Conservation (phyloP, 805 yeast species). For the Zygoascus bituminiphila region DNA sequence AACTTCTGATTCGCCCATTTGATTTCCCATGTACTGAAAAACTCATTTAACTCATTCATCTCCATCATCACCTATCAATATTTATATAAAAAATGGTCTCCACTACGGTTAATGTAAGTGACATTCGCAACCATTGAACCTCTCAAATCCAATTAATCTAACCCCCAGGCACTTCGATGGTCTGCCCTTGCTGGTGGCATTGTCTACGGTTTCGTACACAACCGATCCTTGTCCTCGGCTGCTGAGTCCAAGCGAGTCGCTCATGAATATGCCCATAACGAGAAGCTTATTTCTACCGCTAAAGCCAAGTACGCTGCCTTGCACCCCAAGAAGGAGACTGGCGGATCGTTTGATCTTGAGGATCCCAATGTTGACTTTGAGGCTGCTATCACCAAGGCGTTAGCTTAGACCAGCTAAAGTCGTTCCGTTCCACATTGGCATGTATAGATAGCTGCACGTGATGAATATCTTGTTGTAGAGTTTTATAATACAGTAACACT, state of each 20-base stretch:
- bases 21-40: neutral
- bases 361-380: constrained; percentile 87
- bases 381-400: constrained; percentile 25
- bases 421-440: neutral
- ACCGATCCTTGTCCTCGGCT: constrained; percentile 53
- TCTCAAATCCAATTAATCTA: too few species aligned
- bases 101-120: constrained; percentile 18
- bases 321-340: constrained; percentile 30
- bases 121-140: too few species aligned
- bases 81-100: constrained; percentile 14
- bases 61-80: neutral
- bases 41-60: neutral
- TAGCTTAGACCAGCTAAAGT: constrained; percentile 7
- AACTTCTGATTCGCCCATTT: neutral
- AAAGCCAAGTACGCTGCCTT: constrained; percentile 77
- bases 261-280: constrained; percentile 52
- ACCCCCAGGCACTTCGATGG: constrained; percentile 81
- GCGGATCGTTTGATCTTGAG: constrained; percentile 55
- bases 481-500: neutral
- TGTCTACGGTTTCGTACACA: constrained; percentile 80
- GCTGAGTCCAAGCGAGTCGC: constrained; percentile 53
- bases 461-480: neutral
- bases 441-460: neutral
- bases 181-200: constrained; percentile 84
- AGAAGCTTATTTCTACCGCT: constrained; percentile 77